Conservation (phyloP, 1,139 yeast species). For the Candida frijolesensis region DNA sequence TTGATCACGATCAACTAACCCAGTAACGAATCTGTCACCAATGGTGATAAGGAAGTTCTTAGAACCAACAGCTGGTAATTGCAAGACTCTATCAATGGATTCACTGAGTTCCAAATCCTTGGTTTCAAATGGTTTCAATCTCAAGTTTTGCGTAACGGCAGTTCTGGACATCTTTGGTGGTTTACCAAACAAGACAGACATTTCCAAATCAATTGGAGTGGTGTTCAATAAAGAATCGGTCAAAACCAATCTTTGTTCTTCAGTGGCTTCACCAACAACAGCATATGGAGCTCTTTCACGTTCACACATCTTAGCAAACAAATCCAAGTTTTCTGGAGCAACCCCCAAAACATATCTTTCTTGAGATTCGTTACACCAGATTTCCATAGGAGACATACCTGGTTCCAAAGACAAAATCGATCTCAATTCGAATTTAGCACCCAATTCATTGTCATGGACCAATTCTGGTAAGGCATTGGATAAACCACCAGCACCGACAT, state of each 20-base stretch:
- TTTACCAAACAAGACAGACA: conserved; percentile 96
- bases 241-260: conserved; percentile 79
- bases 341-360: conserved; percentile 97
- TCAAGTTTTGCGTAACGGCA: conserved; percentile 66
- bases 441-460: conserved; percentile 94
- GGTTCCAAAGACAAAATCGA: conserved; percentile 91
- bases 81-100: conserved; percentile 80
- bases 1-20: conserved; percentile 96
- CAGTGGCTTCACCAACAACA: conserved; percentile 92
- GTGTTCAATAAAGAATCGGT: conserved; percentile 74
- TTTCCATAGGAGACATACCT: conserved; percentile 99
- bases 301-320: conserved; percentile 78
- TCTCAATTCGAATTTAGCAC: conserved; percentile 91
- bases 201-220: conserved; percentile 93
- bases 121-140: conserved; percentile 51
- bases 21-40: conserved; percentile 97
- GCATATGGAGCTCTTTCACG: conserved; percentile 97
- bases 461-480: conserved; percentile 97
- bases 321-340: conserved; percentile 71
- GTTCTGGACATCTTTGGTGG: conserved; percentile 92
- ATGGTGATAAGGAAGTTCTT: conserved; percentile 93
- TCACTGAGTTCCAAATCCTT: conserved; percentile 46
- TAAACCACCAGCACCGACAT: conserved; percentile 99
- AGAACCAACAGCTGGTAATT: conserved; percentile 93
- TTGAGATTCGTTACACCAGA: conserved; percentile 99